Conservation (phyloP, 106 monocot genomes). For the Alisma plantagoaquatica region DNA sequence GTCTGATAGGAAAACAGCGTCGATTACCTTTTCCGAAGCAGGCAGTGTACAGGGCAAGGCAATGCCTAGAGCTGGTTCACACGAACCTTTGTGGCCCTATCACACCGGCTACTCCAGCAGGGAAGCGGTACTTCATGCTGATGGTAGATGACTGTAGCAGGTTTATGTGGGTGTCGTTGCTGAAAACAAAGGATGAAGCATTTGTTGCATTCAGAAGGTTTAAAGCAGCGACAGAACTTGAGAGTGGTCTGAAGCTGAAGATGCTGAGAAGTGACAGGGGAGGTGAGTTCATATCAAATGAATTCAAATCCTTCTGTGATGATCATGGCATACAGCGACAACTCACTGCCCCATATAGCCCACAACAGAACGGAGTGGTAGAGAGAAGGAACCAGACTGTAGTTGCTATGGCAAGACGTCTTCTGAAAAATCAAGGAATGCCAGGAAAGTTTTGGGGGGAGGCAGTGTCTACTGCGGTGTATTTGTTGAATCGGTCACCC, state of each 20-base stretch:
- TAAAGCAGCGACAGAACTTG: conserved; percentile 14
- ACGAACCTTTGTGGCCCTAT: conserved; percentile 26
- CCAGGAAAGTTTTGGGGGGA: conserved; percentile 20
- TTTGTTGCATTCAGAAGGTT: conserved; percentile 10
- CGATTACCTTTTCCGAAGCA: conserved; percentile 1
- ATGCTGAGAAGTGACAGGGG: conserved; percentile 11
- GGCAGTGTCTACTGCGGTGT: conserved; percentile 2
- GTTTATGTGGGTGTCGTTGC: conserved; percentile 20
- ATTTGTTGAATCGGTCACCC: conserved; percentile 17
- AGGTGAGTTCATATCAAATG: conserved; percentile 12
- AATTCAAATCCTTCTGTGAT: conserved; percentile 5
- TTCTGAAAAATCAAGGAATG: neutral
- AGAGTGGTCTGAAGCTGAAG: neutral
- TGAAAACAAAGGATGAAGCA: conserved; percentile 9
- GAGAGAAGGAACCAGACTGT: conserved; percentile 16
- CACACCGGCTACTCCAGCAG: neutral
- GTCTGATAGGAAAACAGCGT: conserved; percentile 7
- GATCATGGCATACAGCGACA: conserved; percentile 3
- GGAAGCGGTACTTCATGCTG: neutral
- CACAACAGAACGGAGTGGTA: conserved; percentile 24
- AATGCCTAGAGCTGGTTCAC: conserved; percentile 11
- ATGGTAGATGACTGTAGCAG: conserved; percentile 20
- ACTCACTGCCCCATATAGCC: conserved; percentile 12
- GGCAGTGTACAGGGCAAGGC: neutral
- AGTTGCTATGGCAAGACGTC: conserved; percentile 6